Evolutionary conservation across 352 stramenopile species (phyloP).

Genomic region (Pythium volutum): DNA sequence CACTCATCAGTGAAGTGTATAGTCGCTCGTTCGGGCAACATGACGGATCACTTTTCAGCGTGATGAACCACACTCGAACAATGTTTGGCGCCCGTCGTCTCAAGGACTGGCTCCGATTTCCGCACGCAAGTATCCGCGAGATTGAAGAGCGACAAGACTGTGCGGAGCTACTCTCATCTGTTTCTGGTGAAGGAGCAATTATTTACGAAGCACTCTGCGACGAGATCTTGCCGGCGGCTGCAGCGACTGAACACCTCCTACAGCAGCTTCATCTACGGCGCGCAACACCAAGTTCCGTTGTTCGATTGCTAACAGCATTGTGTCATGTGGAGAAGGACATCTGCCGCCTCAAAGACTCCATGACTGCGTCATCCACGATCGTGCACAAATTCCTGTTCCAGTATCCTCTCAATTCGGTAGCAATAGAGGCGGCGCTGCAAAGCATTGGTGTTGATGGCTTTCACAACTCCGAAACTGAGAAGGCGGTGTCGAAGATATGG

Average conservation of each 20-base stretch:
- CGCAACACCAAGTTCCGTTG: slow-evolving; percentile 1
- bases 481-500: slow-evolving; percentile 2
- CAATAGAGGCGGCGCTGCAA: neutral
- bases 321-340: neutral
- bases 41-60: slow-evolving; percentile 13
- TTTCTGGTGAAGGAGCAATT: neutral
- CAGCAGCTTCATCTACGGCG: slow-evolving; percentile 13
- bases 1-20: neutral
- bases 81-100: slow-evolving; percentile 13
- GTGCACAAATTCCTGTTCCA: neutral
- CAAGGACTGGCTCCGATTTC: slow-evolving; percentile 13
- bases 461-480: neutral
- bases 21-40: neutral
- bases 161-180: slow-evolving; percentile 1
- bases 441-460: neutral
- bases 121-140: neutral
- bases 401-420: neutral
- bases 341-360: neutral
- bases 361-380: neutral
- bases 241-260: neutral
- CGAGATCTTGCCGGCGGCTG: neutral
- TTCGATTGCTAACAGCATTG: slow-evolving; percentile 1
- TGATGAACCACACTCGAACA: slow-evolving; percentile 21
- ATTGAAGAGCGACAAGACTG: slow-evolving; percentile 17
- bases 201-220: slow-evolving; percentile 9